A percentile compares a stretch with the other conserved stretches of the same genome.
phyloP scores from a whole-genome alignment of 352 stramenopile species.

The Aphanomyces astaci region DNA sequence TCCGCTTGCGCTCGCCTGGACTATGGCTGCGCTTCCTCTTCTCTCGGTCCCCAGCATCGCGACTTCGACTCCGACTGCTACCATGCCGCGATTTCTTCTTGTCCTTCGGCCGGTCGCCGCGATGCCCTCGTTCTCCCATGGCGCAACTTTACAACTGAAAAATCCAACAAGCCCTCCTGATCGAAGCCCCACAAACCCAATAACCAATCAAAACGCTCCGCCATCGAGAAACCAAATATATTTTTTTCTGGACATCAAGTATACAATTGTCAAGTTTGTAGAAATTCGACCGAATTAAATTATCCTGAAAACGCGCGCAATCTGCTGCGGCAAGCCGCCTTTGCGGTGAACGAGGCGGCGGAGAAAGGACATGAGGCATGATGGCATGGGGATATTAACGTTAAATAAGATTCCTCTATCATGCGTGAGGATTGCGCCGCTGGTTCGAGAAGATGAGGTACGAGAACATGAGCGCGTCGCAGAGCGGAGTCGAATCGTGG shows the following conservation, averaged over 20 bases:
- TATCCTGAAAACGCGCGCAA: not conserved
- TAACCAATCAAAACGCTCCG: conserved; percentile 3
- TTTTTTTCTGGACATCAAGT: not conserved
- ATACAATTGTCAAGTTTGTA: not conserved
- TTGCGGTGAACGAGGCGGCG: not conserved
- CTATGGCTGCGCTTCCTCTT: conserved; percentile 31
- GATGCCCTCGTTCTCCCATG: conserved; percentile 15
- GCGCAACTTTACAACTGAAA: conserved; percentile 24
- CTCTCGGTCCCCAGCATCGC: conserved; percentile 16
- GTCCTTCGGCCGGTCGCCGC: conserved; percentile 1
- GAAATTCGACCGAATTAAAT: not conserved
- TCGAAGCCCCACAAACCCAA: conserved; percentile 18
- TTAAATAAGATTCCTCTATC: not conserved
- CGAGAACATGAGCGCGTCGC: conserved; percentile 86
- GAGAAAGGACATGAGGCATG: not conserved
- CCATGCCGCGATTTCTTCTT: conserved; percentile 22
- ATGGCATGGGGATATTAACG: too few relatives aligned
- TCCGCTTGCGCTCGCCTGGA: conserved; percentile 21
- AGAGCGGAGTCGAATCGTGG: conserved; percentile 68
- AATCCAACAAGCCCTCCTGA: not conserved
- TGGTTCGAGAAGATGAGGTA: conserved; percentile 82
- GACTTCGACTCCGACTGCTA: conserved; percentile 28
- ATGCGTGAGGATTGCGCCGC: conserved; percentile 39
- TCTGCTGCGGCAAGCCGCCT: not conserved
- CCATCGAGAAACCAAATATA: not conserved